Conservation (phyloP, 1,284 basidiomycete species). For the Ganoderma sinense region DNA sequence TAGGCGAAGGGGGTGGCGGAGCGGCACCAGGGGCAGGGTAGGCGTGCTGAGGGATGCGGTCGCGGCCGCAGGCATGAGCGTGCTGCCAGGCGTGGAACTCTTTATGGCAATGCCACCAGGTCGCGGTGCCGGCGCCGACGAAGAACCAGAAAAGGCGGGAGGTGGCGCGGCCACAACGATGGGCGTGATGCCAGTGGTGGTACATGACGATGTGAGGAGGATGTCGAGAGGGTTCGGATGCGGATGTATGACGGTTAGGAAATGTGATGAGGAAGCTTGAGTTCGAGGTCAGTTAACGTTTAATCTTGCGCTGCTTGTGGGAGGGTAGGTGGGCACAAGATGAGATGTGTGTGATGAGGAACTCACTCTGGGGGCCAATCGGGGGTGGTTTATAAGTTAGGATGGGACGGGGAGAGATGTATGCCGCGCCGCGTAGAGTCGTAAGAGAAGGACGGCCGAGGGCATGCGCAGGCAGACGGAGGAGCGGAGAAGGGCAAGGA, state of each 20-base stretch:
- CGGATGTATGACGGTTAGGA: neutral
- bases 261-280: neutral
- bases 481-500: neutral
- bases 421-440: conserved; percentile 1
- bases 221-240: too few relatives aligned
- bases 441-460: neutral
- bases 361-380: neutral
- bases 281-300: neutral
- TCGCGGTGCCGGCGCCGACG: conserved; percentile 62
- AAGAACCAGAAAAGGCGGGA: conserved; percentile 73
- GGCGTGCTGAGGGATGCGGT: conserved; percentile 41
- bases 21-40: conserved; percentile 33
- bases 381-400: neutral
- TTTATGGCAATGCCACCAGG: conserved; percentile 50
- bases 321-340: neutral
- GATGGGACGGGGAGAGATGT: neutral
- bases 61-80: conserved; percentile 35
- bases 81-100: conserved; percentile 27
- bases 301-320: neutral
- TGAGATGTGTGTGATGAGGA: conserved; percentile 3
- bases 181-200: conserved; percentile 41
- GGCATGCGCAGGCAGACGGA: conserved; percentile 1
- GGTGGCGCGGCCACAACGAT: conserved; percentile 46
- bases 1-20: conserved; percentile 10
- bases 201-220: conserved; percentile 39